phyloP scores from a whole-genome alignment of 2,329 filamentous ascomycete genomes.

The Paecilomyces sp. region DNA sequence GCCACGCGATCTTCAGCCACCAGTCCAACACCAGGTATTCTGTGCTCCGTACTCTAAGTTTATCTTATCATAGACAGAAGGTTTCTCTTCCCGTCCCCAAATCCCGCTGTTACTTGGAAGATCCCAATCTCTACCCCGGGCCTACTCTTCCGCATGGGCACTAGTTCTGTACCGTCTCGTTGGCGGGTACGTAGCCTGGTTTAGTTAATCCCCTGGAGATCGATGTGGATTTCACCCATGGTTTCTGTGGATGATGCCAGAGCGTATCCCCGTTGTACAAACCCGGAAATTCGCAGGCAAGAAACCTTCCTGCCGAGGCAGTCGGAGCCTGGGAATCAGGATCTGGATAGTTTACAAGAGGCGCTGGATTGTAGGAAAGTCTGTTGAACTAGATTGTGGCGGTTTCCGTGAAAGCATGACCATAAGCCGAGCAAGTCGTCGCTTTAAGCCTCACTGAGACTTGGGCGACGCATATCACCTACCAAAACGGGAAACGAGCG shows the following conservation, averaged over 20 bases:
- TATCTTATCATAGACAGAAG: background rate
- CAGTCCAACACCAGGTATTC: background rate
- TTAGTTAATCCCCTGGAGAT: background rate
- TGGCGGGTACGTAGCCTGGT: background rate
- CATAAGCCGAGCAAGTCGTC: background rate
- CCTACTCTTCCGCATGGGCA: background rate
- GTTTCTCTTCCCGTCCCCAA: background rate
- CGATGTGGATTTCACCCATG: background rate
- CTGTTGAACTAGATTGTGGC: background rate
- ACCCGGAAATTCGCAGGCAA: background rate
- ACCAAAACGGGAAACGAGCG: background rate
- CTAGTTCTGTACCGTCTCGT: too few species aligned
- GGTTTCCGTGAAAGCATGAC: background rate
- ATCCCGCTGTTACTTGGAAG: background rate
- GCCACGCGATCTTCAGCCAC: background rate
- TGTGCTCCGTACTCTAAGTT: background rate
- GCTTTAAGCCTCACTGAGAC: background rate
- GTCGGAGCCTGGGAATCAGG: background rate
- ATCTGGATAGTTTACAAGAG: background rate
- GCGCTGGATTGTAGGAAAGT: background rate
- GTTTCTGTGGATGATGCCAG: background rate
- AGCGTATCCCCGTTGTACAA: background rate
- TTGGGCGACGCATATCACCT: background rate
- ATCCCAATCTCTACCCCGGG: background rate
- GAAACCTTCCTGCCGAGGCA: background rate